Evolutionary conservation across 2,329 filamentous ascomycete genomes (phyloP).

Genomic region (Claviceps quebecensis): DNA sequence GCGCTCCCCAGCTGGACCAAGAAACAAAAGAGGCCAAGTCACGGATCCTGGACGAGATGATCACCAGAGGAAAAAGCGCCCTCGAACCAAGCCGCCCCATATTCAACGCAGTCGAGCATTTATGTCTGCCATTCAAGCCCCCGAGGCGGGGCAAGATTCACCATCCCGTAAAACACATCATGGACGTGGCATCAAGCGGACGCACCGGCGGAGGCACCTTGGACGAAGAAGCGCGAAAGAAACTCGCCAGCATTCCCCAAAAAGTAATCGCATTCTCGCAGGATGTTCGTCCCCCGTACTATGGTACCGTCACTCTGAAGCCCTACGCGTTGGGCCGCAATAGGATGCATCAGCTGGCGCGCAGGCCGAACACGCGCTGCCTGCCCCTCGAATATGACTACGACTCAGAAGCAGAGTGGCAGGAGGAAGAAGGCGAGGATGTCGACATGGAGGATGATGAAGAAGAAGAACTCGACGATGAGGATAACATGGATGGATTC

Average conservation of each 20-base stretch:
- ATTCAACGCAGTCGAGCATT: conserved; percentile 32
- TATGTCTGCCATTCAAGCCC: conserved; percentile 28
- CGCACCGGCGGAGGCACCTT: conserved; percentile 17
- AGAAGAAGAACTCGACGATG: conserved; percentile 57
- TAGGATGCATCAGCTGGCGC: conserved; percentile 35
- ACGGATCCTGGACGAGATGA: conserved; percentile 36
- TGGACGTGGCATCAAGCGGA: conserved; percentile 36
- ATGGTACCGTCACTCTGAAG: conserved; percentile 54
- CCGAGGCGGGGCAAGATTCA: conserved; percentile 31
- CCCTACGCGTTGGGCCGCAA: conserved; percentile 29
- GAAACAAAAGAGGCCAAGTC: conserved; percentile 39
- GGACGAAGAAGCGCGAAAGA: conserved; percentile 19
- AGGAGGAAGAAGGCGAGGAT: conserved; percentile 58
- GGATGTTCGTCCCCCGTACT: conserved; percentile 57
- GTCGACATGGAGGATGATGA: conserved; percentile 52
- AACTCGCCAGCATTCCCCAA: conserved; percentile 42
- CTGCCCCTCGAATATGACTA: conserved; percentile 67
- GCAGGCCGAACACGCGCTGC: conserved; percentile 38
- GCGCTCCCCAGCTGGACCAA: conserved; percentile 42
- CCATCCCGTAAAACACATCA: conserved; percentile 45
- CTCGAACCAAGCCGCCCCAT: conserved; percentile 17
- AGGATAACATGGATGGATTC: conserved; percentile 82
- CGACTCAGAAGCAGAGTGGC: conserved; percentile 78
- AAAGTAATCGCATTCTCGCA: conserved; percentile 50
- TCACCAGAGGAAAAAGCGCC: conserved; percentile 32